Percentiles rank a stretch among this genome's conserved stretches.
Conservation (phyloP, 371 early-diverging fungal genomes). For the Cokeromyces recurvatus region DNA sequence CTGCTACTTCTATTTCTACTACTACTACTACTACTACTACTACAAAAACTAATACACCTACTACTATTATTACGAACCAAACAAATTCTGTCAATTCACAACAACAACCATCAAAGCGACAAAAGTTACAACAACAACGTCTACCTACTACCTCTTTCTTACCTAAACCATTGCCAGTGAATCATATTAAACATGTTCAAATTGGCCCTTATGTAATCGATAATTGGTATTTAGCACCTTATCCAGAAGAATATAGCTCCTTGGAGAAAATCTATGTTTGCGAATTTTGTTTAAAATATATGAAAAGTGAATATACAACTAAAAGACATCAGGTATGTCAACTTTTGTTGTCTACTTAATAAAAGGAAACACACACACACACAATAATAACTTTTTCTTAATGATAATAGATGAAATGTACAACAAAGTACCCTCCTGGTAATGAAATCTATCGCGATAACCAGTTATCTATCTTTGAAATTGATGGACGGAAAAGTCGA, state of each 20-base stretch:
- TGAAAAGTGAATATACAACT: conserved; percentile 69
- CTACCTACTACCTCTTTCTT: conserved; percentile 14
- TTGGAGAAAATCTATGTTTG: conserved; percentile 81
- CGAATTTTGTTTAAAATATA: conserved; percentile 97
- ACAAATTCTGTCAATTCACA: no score
- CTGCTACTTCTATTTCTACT: not conserved
- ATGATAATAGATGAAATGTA: conserved; percentile 88
- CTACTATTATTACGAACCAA: no score
- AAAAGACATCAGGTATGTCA: conserved; percentile 54
- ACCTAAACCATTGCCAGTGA: conserved; percentile 2
- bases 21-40: not conserved
- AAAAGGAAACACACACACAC: not conserved
- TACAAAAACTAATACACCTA: not conserved
- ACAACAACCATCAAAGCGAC: no score
- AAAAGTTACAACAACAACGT: not conserved
- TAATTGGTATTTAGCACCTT: conserved; percentile 98
- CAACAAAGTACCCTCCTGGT: conserved; percentile 91
- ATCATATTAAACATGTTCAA: conserved; percentile 16
- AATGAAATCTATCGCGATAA: conserved; percentile 97
- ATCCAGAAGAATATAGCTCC: conserved; percentile 92
- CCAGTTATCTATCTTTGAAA: conserved; percentile 86
- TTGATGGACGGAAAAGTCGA: conserved; percentile 93
- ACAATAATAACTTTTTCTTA: conserved; percentile 95
- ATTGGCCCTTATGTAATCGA: conserved; percentile 84
- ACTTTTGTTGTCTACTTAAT: no score